Evolutionary conservation across 106 monocot species (phyloP), one percentile per base, ranked within the genome.

Genomic region (Alisma plantagoaquatica): DNA sequence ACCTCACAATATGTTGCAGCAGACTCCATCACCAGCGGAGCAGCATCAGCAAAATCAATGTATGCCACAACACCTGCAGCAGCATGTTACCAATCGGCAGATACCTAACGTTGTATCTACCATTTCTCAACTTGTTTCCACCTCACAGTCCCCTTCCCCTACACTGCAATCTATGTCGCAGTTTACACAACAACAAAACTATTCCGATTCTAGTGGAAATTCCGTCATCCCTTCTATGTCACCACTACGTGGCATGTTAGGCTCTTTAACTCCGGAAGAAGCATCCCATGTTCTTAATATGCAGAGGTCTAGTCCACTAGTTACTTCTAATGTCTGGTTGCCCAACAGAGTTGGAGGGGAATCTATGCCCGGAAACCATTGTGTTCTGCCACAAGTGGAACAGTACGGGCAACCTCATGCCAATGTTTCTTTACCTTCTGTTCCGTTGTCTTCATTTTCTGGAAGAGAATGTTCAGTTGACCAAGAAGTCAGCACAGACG

Each of bases 191-290:
- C 62, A 66, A 24, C 86, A 67, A 26, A 79, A 38, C 59, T 73
- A 64, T 53, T 22, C 75, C n/a, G 75, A 81, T 30, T 41, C 72
- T 20, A 75, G 69, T 63, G 54, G 53, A 33, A 75, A 55, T 61
- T 35, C 53, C 41, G 47, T 70, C 17, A 53, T 79, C 3, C 35
- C 72, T 38, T 61, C 76, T 35, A 55, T 41, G 20, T 73, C 83
- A 6, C 72, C 74, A 18, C 18, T 94, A 46, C 74, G 75, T 53
- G 63, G 74, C 25, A 63, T 73, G 28, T 72, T 87, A 56, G 69
- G 68, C 14, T 66, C 80, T 4, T 81, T 83, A 59, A 71, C 87
- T 23, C 49, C 70, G 46, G 87, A 87, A 57, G 93, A 93, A 59
- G 31, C 74, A 47, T 58, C 76, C 31, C 63, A 66, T 26, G 46